Conservation (phyloP, 2,329 filamentous ascomycete genomes). For the Claviceps capensis region DNA sequence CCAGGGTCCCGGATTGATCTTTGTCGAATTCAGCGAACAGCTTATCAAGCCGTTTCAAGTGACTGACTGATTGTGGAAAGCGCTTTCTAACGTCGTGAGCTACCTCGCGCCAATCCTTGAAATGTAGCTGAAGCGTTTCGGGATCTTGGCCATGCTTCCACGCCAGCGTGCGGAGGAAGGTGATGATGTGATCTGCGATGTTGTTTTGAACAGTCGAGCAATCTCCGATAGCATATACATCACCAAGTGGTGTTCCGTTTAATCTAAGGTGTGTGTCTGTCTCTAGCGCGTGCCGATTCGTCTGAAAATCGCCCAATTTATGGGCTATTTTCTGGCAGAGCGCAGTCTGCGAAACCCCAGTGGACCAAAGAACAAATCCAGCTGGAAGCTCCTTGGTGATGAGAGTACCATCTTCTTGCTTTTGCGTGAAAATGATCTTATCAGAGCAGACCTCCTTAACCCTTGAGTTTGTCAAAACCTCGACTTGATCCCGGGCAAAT, state of each 20-base stretch:
- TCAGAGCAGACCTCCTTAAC: conserved; percentile 80
- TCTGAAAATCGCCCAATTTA: conserved; percentile 65
- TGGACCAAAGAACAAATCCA: conserved; percentile 97
- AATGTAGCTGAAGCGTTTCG: conserved; percentile 73
- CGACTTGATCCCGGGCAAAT: conserved; percentile 81
- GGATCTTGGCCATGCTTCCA: conserved; percentile 89
- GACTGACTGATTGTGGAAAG: conserved; percentile 80
- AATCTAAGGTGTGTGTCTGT: conserved; percentile 88
- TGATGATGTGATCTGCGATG: conserved; percentile 77
- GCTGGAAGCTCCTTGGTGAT: conserved; percentile 89
- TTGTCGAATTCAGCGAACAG: conserved; percentile 88
- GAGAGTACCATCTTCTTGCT: conserved; percentile 54
- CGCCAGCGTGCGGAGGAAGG: conserved; percentile 76
- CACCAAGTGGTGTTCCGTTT: conserved; percentile 76
- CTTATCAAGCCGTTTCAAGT: conserved; percentile 78
- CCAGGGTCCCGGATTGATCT: conserved; percentile 82
- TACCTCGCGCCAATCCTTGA: conserved; percentile 76
- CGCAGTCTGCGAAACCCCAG: conserved; percentile 76
- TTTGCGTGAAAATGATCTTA: conserved; percentile 80
- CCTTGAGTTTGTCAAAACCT: conserved; percentile 82
- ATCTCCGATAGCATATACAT: conserved; percentile 94
- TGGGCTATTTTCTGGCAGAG: conserved; percentile 64
- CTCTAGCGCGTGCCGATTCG: conserved; percentile 81
- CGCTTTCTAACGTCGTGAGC: conserved; percentile 72
- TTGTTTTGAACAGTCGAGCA: conserved; percentile 98